Percentiles rank a stretch among this genome's conserved stretches.
Evolutionary conservation across 1,284 basidiomycete genomes (phyloP).

Genomic region (Xanthoconium separans): DNA sequence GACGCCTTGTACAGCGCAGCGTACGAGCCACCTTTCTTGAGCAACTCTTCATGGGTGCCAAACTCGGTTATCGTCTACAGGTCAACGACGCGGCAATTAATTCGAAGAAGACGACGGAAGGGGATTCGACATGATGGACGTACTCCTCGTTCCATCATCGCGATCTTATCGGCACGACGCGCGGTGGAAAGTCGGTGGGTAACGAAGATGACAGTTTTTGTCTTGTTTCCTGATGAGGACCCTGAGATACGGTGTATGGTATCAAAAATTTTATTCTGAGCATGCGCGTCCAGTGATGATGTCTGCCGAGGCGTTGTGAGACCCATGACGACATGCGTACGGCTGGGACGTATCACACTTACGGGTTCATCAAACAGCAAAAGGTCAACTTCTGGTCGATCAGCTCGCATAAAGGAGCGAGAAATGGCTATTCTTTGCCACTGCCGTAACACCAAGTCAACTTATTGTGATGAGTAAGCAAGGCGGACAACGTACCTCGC

Average conservation of each 20-base stretch:
- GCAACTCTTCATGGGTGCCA: constrained; percentile 74
- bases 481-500: constrained; percentile 53
- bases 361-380: constrained; percentile 81
- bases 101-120: constrained; percentile 14
- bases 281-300: constrained; percentile 76
- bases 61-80: constrained; percentile 73
- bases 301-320: constrained; percentile 44
- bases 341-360: constrained; percentile 33
- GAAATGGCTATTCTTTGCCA: constrained; percentile 86
- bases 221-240: constrained; percentile 50
- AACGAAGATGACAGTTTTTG: constrained; percentile 79
- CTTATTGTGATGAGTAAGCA: constrained; percentile 19
- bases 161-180: constrained; percentile 77
- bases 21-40: constrained; percentile 61
- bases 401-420: constrained; percentile 79
- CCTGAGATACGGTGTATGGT: constrained; percentile 64
- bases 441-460: constrained; percentile 39
- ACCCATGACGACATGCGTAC: constrained; percentile 8
- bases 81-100: constrained; percentile 19
- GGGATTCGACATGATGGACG: constrained; percentile 30
- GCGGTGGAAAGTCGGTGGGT: constrained; percentile 81
- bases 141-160: constrained; percentile 83
- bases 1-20: constrained; percentile 70
- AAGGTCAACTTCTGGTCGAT: constrained; percentile 71
- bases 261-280: constrained; percentile 76